Percentiles rank a stretch among this genome's conserved stretches.
Evolutionary conservation across 116 monocot species (phyloP).

Genomic region (Dioscorea cayenensis): DNA sequence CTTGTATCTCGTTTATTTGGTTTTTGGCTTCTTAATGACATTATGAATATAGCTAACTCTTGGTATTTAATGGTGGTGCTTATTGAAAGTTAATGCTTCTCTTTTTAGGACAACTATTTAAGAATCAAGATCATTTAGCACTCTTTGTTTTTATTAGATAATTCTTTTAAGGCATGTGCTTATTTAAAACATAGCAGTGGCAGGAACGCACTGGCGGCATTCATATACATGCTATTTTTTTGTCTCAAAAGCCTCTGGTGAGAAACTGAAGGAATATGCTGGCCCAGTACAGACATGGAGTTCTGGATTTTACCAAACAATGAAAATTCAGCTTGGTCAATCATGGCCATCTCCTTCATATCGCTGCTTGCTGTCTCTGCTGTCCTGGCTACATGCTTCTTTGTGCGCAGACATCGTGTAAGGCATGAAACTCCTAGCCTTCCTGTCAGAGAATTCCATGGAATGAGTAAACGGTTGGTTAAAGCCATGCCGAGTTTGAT

Average conservation of each 20-base stretch:
- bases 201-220: slow-evolving; percentile 69
- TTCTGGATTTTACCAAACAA: slow-evolving; percentile 82
- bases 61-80: too few relatives aligned
- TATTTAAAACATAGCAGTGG: slow-evolving; percentile 52
- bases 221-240: slow-evolving; percentile 84
- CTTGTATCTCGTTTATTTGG: too few relatives aligned
- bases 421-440: slow-evolving; percentile 37
- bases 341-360: slow-evolving; percentile 89
- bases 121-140: not conserved
- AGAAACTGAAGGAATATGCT: slow-evolving; percentile 51
- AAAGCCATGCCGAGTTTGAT: slow-evolving; percentile 96
- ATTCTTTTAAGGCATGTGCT: not conserved
- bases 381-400: slow-evolving; percentile 87
- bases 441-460: slow-evolving; percentile 61
- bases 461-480: slow-evolving; percentile 82
- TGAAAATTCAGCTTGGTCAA: slow-evolving; percentile 86
- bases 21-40: too few relatives aligned
- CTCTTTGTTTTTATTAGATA: not conserved
- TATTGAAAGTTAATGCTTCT: not conserved
- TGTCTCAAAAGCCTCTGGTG: slow-evolving; percentile 69
- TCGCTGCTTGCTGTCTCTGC: slow-evolving; percentile 87
- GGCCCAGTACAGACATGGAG: slow-evolving; percentile 42
- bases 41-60: too few relatives aligned
- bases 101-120: not conserved
- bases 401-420: slow-evolving; percentile 79